Percentiles rank a stretch among this genome's conserved stretches.
phyloP scores from a whole-genome alignment of 129 eudicot species.

The Pittosporum tobira region DNA sequence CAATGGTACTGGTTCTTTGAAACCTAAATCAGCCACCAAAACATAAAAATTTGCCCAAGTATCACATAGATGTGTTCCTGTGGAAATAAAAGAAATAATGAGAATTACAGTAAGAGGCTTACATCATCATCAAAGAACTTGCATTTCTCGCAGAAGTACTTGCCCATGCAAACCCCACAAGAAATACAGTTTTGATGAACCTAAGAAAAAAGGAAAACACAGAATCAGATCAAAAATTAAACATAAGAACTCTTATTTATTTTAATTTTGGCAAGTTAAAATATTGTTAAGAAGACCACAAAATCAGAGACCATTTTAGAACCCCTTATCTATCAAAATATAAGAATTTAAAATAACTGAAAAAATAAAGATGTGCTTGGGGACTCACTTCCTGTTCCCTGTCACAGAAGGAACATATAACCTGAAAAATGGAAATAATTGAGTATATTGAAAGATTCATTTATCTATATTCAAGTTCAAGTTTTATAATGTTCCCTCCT shows the following conservation, averaged over 20 bases:
- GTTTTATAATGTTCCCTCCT: no score
- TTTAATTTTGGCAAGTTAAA: no score
- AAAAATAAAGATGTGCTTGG: no score
- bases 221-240: no score
- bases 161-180: constrained; percentile 75
- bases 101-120: background rate
- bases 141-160: constrained; percentile 58
- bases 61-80: background rate
- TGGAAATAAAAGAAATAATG: background rate
- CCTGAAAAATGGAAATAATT: no score
- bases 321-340: no score
- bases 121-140: constrained; percentile 78
- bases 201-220: constrained; percentile 23
- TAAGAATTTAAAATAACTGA: no score
- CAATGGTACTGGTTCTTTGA: constrained; percentile 80
- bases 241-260: no score
- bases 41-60: background rate
- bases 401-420: constrained; percentile 57
- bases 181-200: constrained; percentile 53
- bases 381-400: constrained; percentile 79
- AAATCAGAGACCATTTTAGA: no score
- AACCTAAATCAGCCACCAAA: constrained; percentile 33
- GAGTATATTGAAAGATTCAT: no score
- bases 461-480: no score
- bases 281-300: no score